phyloP scores from a whole-genome alignment of 352 stramenopile species.

The Phytophthora cactorum region DNA sequence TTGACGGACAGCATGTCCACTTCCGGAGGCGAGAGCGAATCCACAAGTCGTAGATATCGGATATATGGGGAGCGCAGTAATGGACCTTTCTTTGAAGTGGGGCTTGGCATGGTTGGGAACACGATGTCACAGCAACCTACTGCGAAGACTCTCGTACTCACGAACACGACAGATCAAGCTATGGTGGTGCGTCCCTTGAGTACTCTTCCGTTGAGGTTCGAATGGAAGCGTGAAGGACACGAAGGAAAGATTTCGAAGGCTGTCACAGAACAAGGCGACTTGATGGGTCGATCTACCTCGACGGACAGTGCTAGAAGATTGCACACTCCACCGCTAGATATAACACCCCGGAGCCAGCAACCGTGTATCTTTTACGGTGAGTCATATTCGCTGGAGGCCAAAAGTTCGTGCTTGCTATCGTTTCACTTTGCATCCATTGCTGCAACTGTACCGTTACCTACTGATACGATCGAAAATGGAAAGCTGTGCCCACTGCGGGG shows the following conservation, averaged over 20 bases:
- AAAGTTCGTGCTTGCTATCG: slow-evolving; percentile 53
- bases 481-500: slow-evolving; percentile 64
- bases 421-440: slow-evolving; percentile 81
- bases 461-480: slow-evolving; percentile 65
- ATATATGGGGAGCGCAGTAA: slow-evolving; percentile 53
- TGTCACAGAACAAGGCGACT: slow-evolving; percentile 15
- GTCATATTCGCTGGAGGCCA: slow-evolving; percentile 49
- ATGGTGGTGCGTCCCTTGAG: slow-evolving; percentile 76
- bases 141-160: slow-evolving; percentile 49
- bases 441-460: slow-evolving; percentile 49
- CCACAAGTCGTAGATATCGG: slow-evolving; percentile 57
- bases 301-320: slow-evolving; percentile 40
- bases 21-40: slow-evolving; percentile 40
- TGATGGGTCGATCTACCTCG: slow-evolving; percentile 40
- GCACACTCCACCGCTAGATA: slow-evolving; percentile 2
- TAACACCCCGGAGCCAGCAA: slow-evolving; percentile 8
- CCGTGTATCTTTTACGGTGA: slow-evolving; percentile 61
- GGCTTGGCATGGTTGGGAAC: slow-evolving; percentile 4
- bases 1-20: slow-evolving; percentile 38
- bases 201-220: slow-evolving; percentile 69
- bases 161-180: slow-evolving; percentile 58
- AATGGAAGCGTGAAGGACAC: slow-evolving; percentile 42
- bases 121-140: slow-evolving; percentile 2
- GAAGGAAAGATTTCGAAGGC: not conserved
- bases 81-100: slow-evolving; percentile 28